These are phyloP conservation scores for Gossypium arboreum DNA, from an alignment of 345 rosid genomes.

Conservation along the genomic window DNA sequence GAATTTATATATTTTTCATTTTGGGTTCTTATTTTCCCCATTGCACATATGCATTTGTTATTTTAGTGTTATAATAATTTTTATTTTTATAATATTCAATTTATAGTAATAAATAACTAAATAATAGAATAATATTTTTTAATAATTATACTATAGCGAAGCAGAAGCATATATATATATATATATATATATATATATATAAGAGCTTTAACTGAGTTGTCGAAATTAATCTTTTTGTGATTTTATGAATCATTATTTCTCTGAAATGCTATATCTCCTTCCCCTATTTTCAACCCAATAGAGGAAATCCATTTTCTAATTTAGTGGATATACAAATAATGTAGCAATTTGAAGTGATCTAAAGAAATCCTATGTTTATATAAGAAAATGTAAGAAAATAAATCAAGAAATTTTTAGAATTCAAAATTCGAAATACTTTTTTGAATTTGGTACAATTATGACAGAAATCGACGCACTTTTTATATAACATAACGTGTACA, in stretches of 20 bases:
- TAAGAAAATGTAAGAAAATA: background rate
- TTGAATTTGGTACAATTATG: too few species aligned
- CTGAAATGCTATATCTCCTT: background rate
- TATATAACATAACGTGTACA: background rate
- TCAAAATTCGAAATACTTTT: too few species aligned
- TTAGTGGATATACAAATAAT: background rate
- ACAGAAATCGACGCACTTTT: background rate
- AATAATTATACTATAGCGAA: too few species aligned
- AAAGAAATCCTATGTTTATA: background rate
- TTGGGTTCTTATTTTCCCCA: too few species aligned
- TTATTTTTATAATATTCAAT: too few species aligned
- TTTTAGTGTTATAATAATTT: too few species aligned
- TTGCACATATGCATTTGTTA: too few species aligned
- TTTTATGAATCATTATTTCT: background rate
- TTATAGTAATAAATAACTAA: too few species aligned
- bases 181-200: too few species aligned
- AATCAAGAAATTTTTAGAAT: background rate
- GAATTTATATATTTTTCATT: too few species aligned
- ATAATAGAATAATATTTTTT: too few species aligned
- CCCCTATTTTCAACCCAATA: background rate
- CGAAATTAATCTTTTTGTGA: background rate
- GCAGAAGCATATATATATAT: too few species aligned
- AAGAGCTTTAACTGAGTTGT: background rate
- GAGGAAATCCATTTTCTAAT: background rate
- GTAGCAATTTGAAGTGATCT: background rate